phyloP scores from a whole-genome alignment of 164 flowering plant species.

The Nelumbo lutea region DNA sequence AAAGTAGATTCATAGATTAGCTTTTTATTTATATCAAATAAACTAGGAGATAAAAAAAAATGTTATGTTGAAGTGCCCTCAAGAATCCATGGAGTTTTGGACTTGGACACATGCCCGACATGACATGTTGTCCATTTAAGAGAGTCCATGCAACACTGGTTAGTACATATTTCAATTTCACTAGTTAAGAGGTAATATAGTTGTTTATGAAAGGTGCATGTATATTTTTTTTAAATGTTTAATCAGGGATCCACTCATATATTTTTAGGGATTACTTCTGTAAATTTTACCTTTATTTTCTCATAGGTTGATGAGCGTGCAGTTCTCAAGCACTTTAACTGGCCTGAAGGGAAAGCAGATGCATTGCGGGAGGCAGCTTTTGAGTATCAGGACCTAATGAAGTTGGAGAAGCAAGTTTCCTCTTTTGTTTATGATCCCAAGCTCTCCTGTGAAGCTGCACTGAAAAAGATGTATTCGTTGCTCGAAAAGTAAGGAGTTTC shows the following conservation, averaged over 20 bases:
- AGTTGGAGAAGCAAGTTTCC: slow-evolving; percentile 68
- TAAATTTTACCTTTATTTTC: neutral
- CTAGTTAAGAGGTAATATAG: neutral
- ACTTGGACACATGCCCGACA: too few relatives aligned
- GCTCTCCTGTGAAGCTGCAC: slow-evolving; percentile 76
- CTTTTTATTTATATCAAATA: too few relatives aligned
- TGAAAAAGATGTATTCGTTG: slow-evolving; percentile 92
- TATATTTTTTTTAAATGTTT: neutral
- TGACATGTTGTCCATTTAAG: too few relatives aligned
- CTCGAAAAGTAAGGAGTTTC: slow-evolving; percentile 76
- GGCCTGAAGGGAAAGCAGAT: slow-evolving; percentile 99
- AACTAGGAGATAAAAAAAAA: too few relatives aligned
- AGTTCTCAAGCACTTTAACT: slow-evolving; percentile 96
- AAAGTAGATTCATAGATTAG: too few relatives aligned
- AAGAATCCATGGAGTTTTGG: too few relatives aligned
- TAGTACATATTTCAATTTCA: neutral
- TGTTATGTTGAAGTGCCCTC: too few relatives aligned
- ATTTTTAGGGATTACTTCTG: neutral
- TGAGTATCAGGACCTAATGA: slow-evolving; percentile 81
- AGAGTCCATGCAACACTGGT: neutral
- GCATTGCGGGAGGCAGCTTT: slow-evolving; percentile 95
- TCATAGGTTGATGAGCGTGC: slow-evolving; percentile 95
- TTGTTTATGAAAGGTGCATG: neutral
- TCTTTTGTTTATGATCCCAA: slow-evolving; percentile 78
- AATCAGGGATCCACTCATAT: neutral